phyloP scores from a whole-genome alignment of 1,284 basidiomycete genomes.

The Xerocomus amazonicus region DNA sequence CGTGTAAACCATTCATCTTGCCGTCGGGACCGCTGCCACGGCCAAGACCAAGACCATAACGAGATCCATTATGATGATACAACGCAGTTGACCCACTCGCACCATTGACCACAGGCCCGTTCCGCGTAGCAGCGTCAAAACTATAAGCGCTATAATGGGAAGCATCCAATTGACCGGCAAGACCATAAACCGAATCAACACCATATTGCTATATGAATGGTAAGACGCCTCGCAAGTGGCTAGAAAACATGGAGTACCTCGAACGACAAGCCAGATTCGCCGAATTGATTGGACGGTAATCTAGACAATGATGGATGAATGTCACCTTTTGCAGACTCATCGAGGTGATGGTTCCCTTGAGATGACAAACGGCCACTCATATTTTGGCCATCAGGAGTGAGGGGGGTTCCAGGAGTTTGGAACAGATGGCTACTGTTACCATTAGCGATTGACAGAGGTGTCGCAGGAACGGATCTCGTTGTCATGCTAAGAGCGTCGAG shows the following conservation, averaged over 20 bases:
- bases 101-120: constrained; percentile 41
- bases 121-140: constrained; percentile 51
- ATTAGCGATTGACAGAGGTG: constrained; percentile 56
- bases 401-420: constrained; percentile 68
- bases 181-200: constrained; percentile 56
- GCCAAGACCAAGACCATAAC: constrained; percentile 66
- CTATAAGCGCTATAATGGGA: constrained; percentile 63
- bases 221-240: constrained; percentile 7
- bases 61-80: constrained; percentile 75
- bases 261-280: constrained; percentile 53
- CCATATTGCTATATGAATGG: constrained; percentile 46
- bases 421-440: constrained; percentile 46
- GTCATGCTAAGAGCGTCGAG: constrained; percentile 58
- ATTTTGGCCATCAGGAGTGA: constrained; percentile 55
- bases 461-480: constrained; percentile 73
- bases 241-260: constrained; percentile 38
- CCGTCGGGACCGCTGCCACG: constrained; percentile 53
- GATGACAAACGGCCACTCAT: constrained; percentile 59
- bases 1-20: constrained; percentile 86
- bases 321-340: constrained; percentile 50
- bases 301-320: constrained; percentile 69
- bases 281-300: constrained; percentile 56
- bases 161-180: constrained; percentile 49
- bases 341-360: constrained; percentile 47
- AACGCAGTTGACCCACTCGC: constrained; percentile 73